These are phyloP conservation scores for Xylariaceae sp. DNA, from an alignment of 2,329 filamentous ascomycete genomes.

Conservation along the genomic window DNA sequence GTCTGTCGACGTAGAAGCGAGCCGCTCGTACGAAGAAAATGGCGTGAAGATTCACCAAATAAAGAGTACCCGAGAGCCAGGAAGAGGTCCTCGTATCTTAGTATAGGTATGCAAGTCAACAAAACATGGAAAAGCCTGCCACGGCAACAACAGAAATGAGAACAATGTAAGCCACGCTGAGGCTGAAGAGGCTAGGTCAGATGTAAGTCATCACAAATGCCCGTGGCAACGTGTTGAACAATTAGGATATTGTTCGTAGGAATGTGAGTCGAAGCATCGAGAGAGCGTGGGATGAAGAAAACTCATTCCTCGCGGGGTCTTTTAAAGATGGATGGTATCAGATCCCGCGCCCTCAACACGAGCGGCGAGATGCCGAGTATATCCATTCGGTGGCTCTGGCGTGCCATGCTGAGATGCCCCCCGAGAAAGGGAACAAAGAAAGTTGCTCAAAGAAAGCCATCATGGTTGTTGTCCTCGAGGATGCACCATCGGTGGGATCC, in stretches of 20 bases:
- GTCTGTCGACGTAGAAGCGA: neutral
- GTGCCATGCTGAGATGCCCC: conserved; percentile 14
- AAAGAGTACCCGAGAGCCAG: conserved; percentile 12
- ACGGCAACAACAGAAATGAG: conserved; percentile 27
- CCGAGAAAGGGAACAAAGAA: conserved; percentile 18
- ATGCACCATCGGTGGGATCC: conserved; percentile 17
- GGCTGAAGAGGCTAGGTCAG: conserved; percentile 20
- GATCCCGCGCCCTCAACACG: conserved; percentile 10
- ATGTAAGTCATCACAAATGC: conserved; percentile 20
- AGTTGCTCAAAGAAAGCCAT: conserved; percentile 22
- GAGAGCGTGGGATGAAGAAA: conserved; percentile 14
- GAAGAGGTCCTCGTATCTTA: conserved; percentile 20
- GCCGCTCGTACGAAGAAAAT: conserved; percentile 8
- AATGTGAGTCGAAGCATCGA: conserved; percentile 25
- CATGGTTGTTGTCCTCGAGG: conserved; percentile 18
- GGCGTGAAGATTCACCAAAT: conserved; percentile 10
- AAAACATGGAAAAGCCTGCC: conserved; percentile 26
- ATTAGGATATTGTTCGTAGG: conserved; percentile 18
- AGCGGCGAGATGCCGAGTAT: conserved; percentile 9
- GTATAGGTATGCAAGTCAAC: conserved; percentile 24
- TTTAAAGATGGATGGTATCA: conserved; percentile 21
- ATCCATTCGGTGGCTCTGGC: conserved; percentile 9
- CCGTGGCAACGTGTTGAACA: conserved; percentile 21
- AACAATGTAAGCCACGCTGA: conserved; percentile 22
- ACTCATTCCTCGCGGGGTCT: conserved; percentile 25